phyloP scores from a whole-genome alignment of 306 rosid species.

The Gleditsia sinensis region DNA sequence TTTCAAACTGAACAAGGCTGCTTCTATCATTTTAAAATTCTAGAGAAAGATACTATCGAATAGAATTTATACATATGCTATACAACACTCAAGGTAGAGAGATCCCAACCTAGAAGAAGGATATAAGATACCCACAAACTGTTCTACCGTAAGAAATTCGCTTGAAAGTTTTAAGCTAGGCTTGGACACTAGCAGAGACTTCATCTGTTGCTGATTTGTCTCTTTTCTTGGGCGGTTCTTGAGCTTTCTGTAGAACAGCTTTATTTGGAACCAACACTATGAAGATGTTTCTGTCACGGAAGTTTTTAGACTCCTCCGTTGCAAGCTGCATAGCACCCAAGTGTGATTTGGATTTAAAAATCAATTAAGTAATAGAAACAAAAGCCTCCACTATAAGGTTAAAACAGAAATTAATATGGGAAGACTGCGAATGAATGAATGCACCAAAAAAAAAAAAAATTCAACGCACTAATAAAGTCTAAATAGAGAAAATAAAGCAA shows the following conservation, averaged over 20 bases:
- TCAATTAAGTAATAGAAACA: background rate
- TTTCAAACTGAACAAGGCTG: constrained; percentile 23
- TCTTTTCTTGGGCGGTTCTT: constrained; percentile 71
- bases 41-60: constrained; percentile 31
- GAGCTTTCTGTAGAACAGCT: constrained; percentile 69
- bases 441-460: background rate
- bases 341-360: constrained; percentile 30
- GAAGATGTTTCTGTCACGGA: constrained; percentile 76
- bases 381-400: constrained; percentile 1
- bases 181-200: constrained; percentile 72
- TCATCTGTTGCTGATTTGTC: constrained; percentile 61
- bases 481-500: background rate
- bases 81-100: constrained; percentile 46
- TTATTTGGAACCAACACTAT: constrained; percentile 83
- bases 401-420: background rate
- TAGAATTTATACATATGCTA: constrained; percentile 44
- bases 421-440: constrained; percentile 26
- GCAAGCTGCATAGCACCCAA: constrained; percentile 70
- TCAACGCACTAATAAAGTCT: constrained; percentile 10
- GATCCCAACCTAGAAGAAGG: constrained; percentile 41
- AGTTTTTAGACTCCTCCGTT: constrained; percentile 80
- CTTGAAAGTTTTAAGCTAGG: constrained; percentile 28
- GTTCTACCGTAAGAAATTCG: constrained; percentile 40
- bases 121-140: constrained; percentile 39
- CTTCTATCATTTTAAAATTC: constrained; percentile 37